Evolutionary conservation across 2,329 filamentous ascomycete species (phyloP).

Genomic region (Periglandula ipomoeae): DNA sequence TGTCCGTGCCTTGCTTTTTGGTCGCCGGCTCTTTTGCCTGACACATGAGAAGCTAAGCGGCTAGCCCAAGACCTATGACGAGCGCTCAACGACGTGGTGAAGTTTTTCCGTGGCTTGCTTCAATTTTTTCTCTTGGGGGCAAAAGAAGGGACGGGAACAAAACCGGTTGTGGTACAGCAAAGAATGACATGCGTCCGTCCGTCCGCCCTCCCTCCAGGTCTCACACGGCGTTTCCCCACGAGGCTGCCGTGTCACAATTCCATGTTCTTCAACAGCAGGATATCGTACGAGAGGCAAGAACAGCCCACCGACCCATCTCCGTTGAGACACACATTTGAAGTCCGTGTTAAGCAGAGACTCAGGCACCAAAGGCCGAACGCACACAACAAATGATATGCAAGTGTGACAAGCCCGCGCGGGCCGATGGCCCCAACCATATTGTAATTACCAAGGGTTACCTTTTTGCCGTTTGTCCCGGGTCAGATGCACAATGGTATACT

Average conservation of each 20-base stretch:
- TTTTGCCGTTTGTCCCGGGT: not conserved
- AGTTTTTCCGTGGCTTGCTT: not conserved
- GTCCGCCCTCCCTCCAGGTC: too few species aligned
- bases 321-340: too few species aligned
- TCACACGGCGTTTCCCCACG: too few species aligned
- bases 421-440: not conserved
- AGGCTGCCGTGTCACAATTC: not conserved
- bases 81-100: not conserved
- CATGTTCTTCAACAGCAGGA: not conserved
- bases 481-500: not conserved
- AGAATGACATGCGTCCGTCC: too few species aligned
- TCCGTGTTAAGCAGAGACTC: not conserved
- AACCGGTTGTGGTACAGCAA: too few species aligned
- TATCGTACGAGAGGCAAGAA: not conserved
- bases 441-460: not conserved
- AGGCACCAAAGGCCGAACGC: constrained; percentile 1
- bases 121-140: not conserved
- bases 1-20: not conserved
- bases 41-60: too few species aligned
- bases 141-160: not conserved
- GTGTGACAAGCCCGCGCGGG: not conserved
- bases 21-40: too few species aligned
- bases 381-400: not conserved
- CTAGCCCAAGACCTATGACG: not conserved
- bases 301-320: too few species aligned